Percentiles rank a stretch among this genome's conserved stretches.
phyloP scores from a whole-genome alignment of 345 rosid genomes.

The Leavenworthia alabamica region DNA sequence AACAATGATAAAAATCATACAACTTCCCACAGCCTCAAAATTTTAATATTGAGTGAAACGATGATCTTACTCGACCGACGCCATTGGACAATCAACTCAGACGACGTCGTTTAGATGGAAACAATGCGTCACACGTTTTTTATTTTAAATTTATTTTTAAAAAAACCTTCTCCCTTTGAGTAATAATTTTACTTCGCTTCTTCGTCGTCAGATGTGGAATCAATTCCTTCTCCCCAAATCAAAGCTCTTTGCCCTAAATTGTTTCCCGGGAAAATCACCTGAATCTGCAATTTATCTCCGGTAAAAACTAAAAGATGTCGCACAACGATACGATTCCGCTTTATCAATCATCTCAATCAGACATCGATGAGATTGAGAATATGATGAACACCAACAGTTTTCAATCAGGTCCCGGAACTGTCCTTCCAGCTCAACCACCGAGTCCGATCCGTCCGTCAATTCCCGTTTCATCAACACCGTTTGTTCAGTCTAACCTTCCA shows the following conservation, averaged over 20 bases:
- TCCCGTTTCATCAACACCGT: slow-evolving; percentile 68
- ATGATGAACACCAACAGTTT: slow-evolving; percentile 73
- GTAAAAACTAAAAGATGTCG: slow-evolving; percentile 42
- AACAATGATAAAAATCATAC: not conserved
- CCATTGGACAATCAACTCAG: not conserved
- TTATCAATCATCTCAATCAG: slow-evolving; percentile 83
- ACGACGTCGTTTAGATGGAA: not conserved
- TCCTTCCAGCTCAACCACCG: slow-evolving; percentile 76
- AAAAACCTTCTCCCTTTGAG: not conserved
- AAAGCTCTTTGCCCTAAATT: not conserved
- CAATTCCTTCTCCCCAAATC: slow-evolving; percentile 1
- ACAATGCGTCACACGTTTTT: slow-evolving; percentile 12
- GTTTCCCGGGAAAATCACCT: slow-evolving; percentile 20
- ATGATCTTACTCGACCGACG: not conserved
- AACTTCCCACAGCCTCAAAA: not conserved
- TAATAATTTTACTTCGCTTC: not conserved
- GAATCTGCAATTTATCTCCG: slow-evolving; percentile 9
- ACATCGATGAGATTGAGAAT: slow-evolving; percentile 98
- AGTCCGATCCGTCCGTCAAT: slow-evolving; percentile 79
- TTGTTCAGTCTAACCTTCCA: slow-evolving; percentile 57
- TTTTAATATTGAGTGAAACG: not conserved
- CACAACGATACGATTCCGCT: slow-evolving; percentile 77
- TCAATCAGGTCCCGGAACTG: slow-evolving; percentile 64
- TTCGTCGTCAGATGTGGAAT: slow-evolving; percentile 17
- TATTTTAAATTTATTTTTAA: not conserved